phyloP scores from a whole-genome alignment of 345 rosid genomes.

The Limnanthes douglasii region DNA sequence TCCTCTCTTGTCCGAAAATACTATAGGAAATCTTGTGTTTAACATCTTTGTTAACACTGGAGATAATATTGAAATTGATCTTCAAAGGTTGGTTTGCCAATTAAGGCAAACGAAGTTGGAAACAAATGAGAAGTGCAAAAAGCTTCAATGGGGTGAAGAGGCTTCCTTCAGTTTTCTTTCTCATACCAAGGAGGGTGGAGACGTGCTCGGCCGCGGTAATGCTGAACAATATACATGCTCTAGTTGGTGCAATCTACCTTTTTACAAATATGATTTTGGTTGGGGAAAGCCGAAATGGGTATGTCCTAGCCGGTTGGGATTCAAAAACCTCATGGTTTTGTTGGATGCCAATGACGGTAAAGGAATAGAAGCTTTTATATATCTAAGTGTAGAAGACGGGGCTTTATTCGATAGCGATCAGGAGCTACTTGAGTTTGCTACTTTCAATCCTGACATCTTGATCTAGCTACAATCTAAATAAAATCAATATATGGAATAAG shows the following conservation, averaged over 20 bases:
- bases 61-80: conserved; percentile 3
- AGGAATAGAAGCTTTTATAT: conserved; percentile 36
- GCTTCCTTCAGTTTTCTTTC: conserved; percentile 4
- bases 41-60: conserved; percentile 8
- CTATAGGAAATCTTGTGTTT: conserved; percentile 14
- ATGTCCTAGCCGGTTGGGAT: conserved; percentile 9
- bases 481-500: too few relatives aligned
- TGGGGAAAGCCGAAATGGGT: conserved; percentile 40
- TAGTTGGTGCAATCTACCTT: conserved; percentile 26
- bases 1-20: conserved; percentile 8
- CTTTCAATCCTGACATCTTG: conserved; percentile 11
- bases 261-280: conserved; percentile 34
- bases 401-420: conserved; percentile 6
- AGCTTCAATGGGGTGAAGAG: neutral
- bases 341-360: conserved; percentile 21
- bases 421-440: conserved; percentile 16
- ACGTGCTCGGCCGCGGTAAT: neutral
- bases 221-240: conserved; percentile 16
- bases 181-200: conserved; percentile 5
- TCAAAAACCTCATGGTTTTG: conserved; percentile 17
- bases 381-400: conserved; percentile 15
- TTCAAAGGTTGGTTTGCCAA: conserved; percentile 11
- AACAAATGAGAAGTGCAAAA: conserved; percentile 2
- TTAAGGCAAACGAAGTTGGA: conserved; percentile 6
- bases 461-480: too few relatives aligned